phyloP scores from a whole-genome alignment of 169 alveolate species.

The Pseudocohnilembus persalinus region DNA sequence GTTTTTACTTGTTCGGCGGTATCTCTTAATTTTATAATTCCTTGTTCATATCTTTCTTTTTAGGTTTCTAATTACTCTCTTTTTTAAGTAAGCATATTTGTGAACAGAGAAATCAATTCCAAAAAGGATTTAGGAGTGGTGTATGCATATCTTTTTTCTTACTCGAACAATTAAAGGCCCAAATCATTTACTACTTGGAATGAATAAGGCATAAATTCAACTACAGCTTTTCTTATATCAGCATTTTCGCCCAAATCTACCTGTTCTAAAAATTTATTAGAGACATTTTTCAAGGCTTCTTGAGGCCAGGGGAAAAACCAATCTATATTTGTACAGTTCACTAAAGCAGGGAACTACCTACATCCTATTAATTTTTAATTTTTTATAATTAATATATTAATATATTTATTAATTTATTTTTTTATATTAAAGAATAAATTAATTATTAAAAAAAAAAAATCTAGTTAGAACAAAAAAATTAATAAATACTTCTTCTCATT shows the following conservation, averaged over 20 bases:
- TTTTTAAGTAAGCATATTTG: constrained; percentile 87
- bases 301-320: constrained; percentile 97
- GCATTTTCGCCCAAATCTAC: constrained; percentile 81
- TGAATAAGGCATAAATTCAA: constrained; percentile 89
- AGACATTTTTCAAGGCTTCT: constrained; percentile 93
- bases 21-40: constrained; percentile 86
- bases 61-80: constrained; percentile 73
- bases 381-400: no score
- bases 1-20: constrained; percentile 88
- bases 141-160: constrained; percentile 92
- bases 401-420: no score
- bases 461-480: no score
- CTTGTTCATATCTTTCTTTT: constrained; percentile 88
- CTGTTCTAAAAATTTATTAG: constrained; percentile 86
- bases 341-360: constrained; percentile 94
- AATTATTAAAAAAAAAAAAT: no score
- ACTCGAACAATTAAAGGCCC: constrained; percentile 76
- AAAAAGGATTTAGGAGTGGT: constrained; percentile 95
- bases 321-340: constrained; percentile 93
- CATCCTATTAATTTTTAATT: no score
- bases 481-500: constrained; percentile 88
- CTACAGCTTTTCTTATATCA: constrained; percentile 77
- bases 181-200: constrained; percentile 79
- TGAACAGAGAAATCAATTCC: constrained; percentile 92
- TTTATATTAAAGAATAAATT: no score